phyloP scores from a whole-genome alignment of 371 early-diverging fungal genomes.

The Mycotypha africana region DNA sequence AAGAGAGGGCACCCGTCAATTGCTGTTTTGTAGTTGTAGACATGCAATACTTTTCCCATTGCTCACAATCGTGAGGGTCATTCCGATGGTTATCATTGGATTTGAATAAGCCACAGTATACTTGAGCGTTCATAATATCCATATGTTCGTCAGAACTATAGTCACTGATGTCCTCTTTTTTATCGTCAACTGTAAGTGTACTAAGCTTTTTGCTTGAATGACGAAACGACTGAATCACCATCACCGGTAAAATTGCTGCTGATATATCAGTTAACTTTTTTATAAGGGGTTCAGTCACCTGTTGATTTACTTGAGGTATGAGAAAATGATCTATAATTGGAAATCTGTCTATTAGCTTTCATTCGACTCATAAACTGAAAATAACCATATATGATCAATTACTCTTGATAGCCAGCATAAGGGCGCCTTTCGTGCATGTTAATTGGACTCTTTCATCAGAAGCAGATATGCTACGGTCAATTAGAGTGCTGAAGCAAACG shows the following conservation, averaged over 20 bases:
- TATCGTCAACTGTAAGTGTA: too few species aligned
- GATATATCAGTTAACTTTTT: constrained; percentile 22
- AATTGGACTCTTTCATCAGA: constrained; percentile 36
- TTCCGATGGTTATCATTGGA: too few species aligned
- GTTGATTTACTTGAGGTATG: constrained; percentile 20
- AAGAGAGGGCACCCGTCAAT: constrained; percentile 28
- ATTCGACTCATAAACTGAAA: too few species aligned
- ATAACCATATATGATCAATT: not conserved
- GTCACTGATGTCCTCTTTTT: too few species aligned
- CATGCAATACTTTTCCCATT: constrained; percentile 23
- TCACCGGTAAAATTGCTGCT: constrained; percentile 16
- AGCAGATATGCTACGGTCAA: constrained; percentile 19
- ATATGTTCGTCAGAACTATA: too few species aligned
- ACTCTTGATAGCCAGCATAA: constrained; percentile 37
- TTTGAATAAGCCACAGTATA: too few species aligned
- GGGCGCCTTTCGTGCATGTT: constrained; percentile 30
- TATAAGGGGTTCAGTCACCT: constrained; percentile 37
- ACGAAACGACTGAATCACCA: constrained; percentile 32
- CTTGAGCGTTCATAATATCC: too few species aligned
- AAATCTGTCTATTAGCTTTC: too few species aligned
- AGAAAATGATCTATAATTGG: constrained; percentile 18
- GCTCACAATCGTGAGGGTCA: too few species aligned
- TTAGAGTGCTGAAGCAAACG: constrained; percentile 28
- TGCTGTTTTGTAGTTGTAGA: constrained; percentile 14
- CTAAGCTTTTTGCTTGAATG: too few species aligned